phyloP scores from a whole-genome alignment of 352 stramenopile genomes.

The Globisporangium acanthophoron region DNA sequence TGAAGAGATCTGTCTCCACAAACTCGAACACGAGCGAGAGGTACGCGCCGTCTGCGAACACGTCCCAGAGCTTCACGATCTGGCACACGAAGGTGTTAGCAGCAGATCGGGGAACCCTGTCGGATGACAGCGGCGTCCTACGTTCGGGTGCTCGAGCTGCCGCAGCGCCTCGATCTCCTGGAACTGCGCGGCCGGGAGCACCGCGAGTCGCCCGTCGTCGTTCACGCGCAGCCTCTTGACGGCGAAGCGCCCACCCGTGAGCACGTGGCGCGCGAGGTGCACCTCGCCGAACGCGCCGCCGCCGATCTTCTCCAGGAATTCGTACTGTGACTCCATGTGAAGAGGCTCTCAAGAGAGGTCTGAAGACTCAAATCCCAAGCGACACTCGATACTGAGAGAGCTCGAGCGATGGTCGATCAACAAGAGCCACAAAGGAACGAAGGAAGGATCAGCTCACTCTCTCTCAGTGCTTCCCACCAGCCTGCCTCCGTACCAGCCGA shows the following conservation, averaged over 20 bases:
- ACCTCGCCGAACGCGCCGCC: slow-evolving; percentile 71
- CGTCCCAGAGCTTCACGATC: slow-evolving; percentile 64
- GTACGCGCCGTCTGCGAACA: slow-evolving; percentile 44
- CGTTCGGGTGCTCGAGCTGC: slow-evolving; percentile 65
- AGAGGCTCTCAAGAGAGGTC: neutral
- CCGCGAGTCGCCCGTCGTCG: slow-evolving; percentile 35
- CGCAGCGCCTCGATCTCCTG: slow-evolving; percentile 74
- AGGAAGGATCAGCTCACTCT: too few relatives aligned
- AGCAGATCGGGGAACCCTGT: neutral
- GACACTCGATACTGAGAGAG: too few relatives aligned
- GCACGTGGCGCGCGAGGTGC: slow-evolving; percentile 37
- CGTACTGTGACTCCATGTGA: slow-evolving; percentile 28
- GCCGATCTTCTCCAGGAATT: slow-evolving; percentile 59
- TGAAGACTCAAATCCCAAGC: too few relatives aligned
- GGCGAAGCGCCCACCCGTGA: slow-evolving; percentile 34
- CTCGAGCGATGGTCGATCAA: too few relatives aligned
- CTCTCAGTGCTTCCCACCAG: too few relatives aligned
- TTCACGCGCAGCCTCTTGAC: slow-evolving; percentile 54
- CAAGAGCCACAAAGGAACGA: too few relatives aligned
- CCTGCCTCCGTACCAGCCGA: too few relatives aligned
- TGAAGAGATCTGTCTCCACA: slow-evolving; percentile 57
- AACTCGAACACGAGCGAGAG: slow-evolving; percentile 73
- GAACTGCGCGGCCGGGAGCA: slow-evolving; percentile 55
- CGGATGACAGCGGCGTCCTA: slow-evolving; percentile 9
- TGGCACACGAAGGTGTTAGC: slow-evolving; percentile 8